A percentile compares a stretch with the other conserved stretches of the same genome.
Evolutionary conservation across 805 yeast species (phyloP).

Genomic region (Kregervanrija pseudodelftensis): DNA sequence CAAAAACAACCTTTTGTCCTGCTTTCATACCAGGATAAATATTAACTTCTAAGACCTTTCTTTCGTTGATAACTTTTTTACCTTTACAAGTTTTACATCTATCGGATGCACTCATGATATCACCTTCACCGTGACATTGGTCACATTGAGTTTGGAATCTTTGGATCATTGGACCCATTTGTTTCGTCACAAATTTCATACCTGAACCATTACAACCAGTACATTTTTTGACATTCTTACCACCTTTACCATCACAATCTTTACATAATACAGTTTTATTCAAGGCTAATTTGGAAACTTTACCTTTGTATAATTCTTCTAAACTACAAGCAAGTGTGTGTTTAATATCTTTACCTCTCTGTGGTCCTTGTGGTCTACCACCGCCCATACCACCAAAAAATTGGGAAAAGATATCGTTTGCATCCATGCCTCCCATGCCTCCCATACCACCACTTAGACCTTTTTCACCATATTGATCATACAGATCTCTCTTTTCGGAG

Average conservation of each 20-base stretch:
- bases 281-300: constrained; percentile 87
- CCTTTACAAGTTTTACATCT: constrained; percentile 85
- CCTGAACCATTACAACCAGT: constrained; percentile 86
- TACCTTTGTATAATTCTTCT: constrained; percentile 92
- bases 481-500: constrained; percentile 77
- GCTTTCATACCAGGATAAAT: constrained; percentile 96
- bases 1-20: constrained; percentile 84
- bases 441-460: constrained; percentile 75
- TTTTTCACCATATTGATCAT: constrained; percentile 89
- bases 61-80: constrained; percentile 77
- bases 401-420: constrained; percentile 50
- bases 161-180: constrained; percentile 99
- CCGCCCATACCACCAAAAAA: constrained; percentile 54
- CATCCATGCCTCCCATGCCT: constrained; percentile 46
- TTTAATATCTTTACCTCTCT: constrained; percentile 83
- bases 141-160: constrained; percentile 95
- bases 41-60: constrained; percentile 90
- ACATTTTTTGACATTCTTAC: constrained; percentile 88
- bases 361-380: constrained; percentile 74
- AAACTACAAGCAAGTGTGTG: constrained; percentile 80
- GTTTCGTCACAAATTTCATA: constrained; percentile 85
- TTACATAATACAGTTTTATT: constrained; percentile 87
- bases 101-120: constrained; percentile 77
- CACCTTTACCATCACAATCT: constrained; percentile 92
- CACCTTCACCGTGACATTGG: constrained; percentile 88